Base-by-base conservation (phyloP, 108 stramenopile species). In the Cyclotella cryptica region DNA sequence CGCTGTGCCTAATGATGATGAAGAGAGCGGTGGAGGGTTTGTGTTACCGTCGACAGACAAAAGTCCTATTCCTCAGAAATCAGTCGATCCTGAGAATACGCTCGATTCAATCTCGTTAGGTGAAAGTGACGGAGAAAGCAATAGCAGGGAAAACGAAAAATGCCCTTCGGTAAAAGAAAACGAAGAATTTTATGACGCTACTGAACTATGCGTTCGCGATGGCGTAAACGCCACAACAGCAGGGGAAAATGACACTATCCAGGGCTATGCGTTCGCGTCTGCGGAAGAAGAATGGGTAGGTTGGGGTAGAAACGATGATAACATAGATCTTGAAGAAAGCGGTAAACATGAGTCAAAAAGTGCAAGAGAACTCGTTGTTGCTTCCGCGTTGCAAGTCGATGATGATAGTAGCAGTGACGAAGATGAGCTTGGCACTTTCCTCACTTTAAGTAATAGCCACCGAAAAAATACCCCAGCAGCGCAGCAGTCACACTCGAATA, bases 351-450 rank as follows among this genome's bases (percentile, higher is more conserved):
- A 11, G 21, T 24, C 43, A 9, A 47, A 35, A 22, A 44, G 2
- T 17, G 65, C 10, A 8, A 27, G 5, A 27, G 3, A 3, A 45
- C 22, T 7, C 1, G 0, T 42, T 3, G 24, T 55, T 15, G 1
- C 8, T 26, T 26, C 54, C 13, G 3, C 7, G 3, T 13, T 51
- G 15, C 54, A 43, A 71, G 74, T 84, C 2, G 42, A 63, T 49
- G 88, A 64, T 10, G 26, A 87, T 13, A 81, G 84, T 66, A 74
- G 70, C 57, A 67, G 74, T 39, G 83, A 75, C 0, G 78, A 75
- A 6, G 63, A 65, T 3, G 26, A 28, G 15, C 63, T 28, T 14
- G 64, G 8, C 30, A 69, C 79, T n/a, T 72, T 79, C 47, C 72
- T 79, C 27, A 67, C 46, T 28, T 46, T 79, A 24, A 72, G 51